Evolutionary conservation across 768 basidiomycete genomes (phyloP).

Genomic region (Tricholoma terreum): DNA sequence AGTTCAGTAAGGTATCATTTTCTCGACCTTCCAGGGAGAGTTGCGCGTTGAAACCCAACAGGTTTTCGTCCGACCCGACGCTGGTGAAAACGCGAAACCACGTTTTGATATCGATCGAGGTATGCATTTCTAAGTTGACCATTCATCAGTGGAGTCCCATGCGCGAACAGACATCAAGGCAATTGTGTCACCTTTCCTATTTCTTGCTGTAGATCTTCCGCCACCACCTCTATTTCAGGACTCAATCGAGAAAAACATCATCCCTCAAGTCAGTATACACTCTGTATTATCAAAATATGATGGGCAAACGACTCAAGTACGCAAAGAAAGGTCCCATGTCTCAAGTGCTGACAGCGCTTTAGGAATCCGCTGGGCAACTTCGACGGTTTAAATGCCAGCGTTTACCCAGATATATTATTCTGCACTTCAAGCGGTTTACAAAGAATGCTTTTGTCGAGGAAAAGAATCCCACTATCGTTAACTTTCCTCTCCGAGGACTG

Average conservation of each 20-base stretch:
- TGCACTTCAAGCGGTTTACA: conserved; percentile 95
- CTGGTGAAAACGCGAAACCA: conserved; percentile 75
- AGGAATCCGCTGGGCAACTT: conserved; percentile 85
- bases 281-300: conserved; percentile 93
- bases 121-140: conserved; percentile 29
- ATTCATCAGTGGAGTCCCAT: conserved; percentile 1
- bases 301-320: conserved; percentile 83
- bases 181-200: conserved; percentile 85
- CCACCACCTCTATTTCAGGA: conserved; percentile 98
- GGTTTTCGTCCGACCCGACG: conserved; percentile 79
- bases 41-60: conserved; percentile 91
- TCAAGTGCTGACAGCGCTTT: conserved; percentile 1
- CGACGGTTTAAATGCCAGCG: conserved; percentile 87
- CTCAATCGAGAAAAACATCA: conserved; percentile 95
- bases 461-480: conserved; percentile 98
- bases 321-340: conserved; percentile 11
- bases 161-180: conserved; percentile 73
- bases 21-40: conserved; percentile 92
- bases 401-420: conserved; percentile 88
- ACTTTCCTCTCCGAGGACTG: conserved; percentile 90
- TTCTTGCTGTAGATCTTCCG: conserved; percentile 93
- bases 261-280: conserved; percentile 93
- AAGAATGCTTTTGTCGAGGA: conserved; percentile 97
- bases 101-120: conserved; percentile 94
- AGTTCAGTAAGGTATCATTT: conserved; percentile 70